Evolutionary conservation across 441 rosid species (phyloP).

Genomic region (Croton setiger): DNA sequence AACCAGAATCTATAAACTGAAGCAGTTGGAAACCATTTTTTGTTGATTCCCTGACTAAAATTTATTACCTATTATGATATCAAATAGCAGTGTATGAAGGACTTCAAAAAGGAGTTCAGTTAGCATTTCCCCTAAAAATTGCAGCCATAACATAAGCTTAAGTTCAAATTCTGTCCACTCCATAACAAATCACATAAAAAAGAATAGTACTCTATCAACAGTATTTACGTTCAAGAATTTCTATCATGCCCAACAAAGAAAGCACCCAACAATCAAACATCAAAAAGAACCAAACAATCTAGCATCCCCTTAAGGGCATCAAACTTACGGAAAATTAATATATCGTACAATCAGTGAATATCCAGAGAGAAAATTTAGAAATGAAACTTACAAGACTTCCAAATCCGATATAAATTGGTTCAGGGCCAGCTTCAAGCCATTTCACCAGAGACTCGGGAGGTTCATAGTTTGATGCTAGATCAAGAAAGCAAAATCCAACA

Average conservation of each 20-base stretch:
- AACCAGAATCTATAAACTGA: background rate
- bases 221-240: background rate
- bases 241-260: too few relatives aligned
- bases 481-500: constrained; percentile 98
- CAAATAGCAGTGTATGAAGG: constrained; percentile 3
- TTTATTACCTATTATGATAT: background rate
- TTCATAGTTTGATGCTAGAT: constrained; percentile 94
- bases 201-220: constrained; percentile 1
- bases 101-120: background rate
- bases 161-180: background rate
- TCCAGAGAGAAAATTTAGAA: background rate
- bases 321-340: background rate
- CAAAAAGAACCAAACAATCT: background rate
- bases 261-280: background rate
- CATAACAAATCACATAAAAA: background rate
- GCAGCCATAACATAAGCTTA: background rate
- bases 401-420: constrained; percentile 94
- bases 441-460: constrained; percentile 82
- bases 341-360: background rate
- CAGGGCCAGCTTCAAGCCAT: constrained; percentile 89
- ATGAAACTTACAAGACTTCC: constrained; percentile 90
- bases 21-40: background rate
- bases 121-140: background rate
- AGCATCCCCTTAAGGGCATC: background rate
- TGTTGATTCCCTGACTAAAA: background rate